Percentiles rank a stretch among this genome's conserved stretches.
Conservation (phyloP, 2,329 filamentous ascomycete species). For the Pestalotiopsis sp. region DNA sequence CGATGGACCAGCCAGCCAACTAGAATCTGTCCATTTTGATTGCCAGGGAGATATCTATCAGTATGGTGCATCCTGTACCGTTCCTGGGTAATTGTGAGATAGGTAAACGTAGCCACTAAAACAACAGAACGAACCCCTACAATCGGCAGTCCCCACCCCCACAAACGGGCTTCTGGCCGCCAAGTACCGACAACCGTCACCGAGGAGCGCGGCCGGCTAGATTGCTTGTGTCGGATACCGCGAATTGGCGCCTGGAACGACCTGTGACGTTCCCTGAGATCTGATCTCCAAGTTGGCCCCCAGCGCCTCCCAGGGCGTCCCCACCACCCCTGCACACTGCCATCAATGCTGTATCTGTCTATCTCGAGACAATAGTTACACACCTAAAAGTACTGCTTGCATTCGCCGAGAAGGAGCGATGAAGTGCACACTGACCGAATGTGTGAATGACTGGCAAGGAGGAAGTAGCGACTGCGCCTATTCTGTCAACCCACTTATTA, state of each 20-base stretch:
- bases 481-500: no score
- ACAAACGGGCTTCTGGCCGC: constrained; percentile 1
- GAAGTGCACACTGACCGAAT: no score
- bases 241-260: neutral
- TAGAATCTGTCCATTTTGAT: neutral
- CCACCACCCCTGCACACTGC: neutral
- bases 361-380: neutral
- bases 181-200: constrained; percentile 4
- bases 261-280: neutral
- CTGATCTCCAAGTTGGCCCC: neutral
- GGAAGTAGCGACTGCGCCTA: no score
- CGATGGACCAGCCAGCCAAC: neutral
- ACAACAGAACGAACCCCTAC: neutral
- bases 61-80: neutral
- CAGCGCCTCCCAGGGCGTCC: neutral
- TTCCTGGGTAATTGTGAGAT: neutral
- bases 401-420: no score
- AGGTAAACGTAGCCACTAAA: neutral
- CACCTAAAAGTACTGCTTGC: no score
- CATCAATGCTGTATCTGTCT: neutral
- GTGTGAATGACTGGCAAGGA: no score
- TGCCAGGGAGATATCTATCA: neutral
- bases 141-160: constrained; percentile 2
- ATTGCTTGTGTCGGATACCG: neutral
- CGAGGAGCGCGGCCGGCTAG: neutral